Evolutionary conservation across 805 yeast genomes (phyloP), one percentile per base, ranked within the genome.

Genomic region (Nakazawaea wickerhamii): DNA sequence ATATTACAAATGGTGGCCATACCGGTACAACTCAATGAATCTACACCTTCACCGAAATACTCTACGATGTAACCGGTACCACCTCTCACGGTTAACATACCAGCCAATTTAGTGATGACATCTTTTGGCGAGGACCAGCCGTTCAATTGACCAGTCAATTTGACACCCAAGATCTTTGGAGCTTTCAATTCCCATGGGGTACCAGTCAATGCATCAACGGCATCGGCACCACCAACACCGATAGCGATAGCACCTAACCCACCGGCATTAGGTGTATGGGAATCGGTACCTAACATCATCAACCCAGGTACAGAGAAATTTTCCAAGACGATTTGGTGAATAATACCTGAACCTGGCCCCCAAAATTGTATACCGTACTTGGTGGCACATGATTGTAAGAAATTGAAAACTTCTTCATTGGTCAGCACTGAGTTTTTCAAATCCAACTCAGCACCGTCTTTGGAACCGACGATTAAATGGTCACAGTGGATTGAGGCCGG

Each of bases 161-260:
- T 87, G 59, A 90, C 95, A 73, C 98, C 98, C 56, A 91, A 67
- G 58, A 89, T 77, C 73, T 86, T 88, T 60, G 98, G 98, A 47
- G 97, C 97, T 76, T 90, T 90, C 61, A 90, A 79, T 72, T 90
- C 98, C 98, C 98, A 90, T 44, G 98, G 84, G 53, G 88, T 76
- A 60, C 84, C 84, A 48, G 97, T 86, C 81, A 90, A 79, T 48
- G 88, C 97, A 65, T 90, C 98, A 54, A 90, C 98, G 50, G 97
- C 97, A 67, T 90, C 98, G 53, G 98, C 98, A 77, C 98, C 98
- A 75, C 97, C 98, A 54, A 91, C 97, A 78, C 97, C 98, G 55
- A 90, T 90, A 54, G 97, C 97, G 59, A 90, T 79, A 71, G 87
- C 95, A 72, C 97, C 97, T 60, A 90, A 77, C 70, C 97, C 97